Conservation (phyloP, 176 grass and related monocot genomes). For the Eragrostis nindensis region DNA sequence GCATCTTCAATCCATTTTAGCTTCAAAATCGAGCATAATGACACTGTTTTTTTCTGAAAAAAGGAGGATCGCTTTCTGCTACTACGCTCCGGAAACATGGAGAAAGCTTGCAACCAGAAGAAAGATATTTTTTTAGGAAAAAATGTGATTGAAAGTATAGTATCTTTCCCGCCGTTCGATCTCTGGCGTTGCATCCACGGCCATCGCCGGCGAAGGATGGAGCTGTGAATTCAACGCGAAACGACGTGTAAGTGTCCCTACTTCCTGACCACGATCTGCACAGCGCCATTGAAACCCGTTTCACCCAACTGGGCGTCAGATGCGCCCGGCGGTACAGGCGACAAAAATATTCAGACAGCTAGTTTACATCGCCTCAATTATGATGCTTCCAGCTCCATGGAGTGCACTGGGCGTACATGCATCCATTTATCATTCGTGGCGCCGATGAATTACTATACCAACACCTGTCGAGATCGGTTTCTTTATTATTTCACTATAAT, state of each 20-base stretch:
- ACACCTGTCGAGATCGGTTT: constrained; percentile 6
- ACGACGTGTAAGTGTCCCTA: not conserved
- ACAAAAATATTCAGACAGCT: constrained; percentile 36
- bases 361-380: constrained; percentile 11
- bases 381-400: not conserved
- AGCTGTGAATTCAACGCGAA: constrained; percentile 14
- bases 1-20: not conserved
- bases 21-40: not conserved
- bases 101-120: no score
- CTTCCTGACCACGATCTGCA: not conserved
- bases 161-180: not conserved
- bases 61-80: not conserved
- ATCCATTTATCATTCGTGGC: constrained; percentile 31
- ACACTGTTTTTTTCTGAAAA: not conserved
- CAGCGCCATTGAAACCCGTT: constrained; percentile 21
- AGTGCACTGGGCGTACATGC: constrained; percentile 9
- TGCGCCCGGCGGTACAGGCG: not conserved
- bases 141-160: not conserved
- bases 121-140: not conserved
- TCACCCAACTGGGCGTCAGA: constrained; percentile 25
- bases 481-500: not conserved
- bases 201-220: not conserved
- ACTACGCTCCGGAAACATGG: not conserved
- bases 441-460: constrained; percentile 13
- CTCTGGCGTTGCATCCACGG: not conserved